Conservation (phyloP, 1,139 yeast genomes). For the Yamadazyma kanchanaburiensis region DNA sequence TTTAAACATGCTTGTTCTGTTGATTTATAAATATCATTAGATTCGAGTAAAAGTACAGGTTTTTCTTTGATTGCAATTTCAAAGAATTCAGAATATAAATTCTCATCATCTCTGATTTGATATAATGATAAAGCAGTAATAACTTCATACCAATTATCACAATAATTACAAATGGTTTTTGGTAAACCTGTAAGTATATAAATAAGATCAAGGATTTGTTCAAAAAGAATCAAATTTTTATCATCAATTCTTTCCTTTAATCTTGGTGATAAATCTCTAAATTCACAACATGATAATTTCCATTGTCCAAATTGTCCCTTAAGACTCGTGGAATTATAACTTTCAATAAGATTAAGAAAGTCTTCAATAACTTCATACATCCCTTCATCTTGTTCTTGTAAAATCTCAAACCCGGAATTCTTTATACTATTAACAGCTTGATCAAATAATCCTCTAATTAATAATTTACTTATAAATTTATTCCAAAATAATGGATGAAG, state of each 20-base stretch:
- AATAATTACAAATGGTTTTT: constrained; percentile 43
- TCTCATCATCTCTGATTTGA: constrained; percentile 48
- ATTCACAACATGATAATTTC: constrained; percentile 49
- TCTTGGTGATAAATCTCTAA: constrained; percentile 39
- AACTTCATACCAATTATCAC: constrained; percentile 71
- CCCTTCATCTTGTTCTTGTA: constrained; percentile 23
- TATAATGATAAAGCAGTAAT: constrained; percentile 59
- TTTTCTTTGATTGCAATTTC: constrained; percentile 29
- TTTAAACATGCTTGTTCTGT: constrained; percentile 61
- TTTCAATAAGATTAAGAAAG: constrained; percentile 35
- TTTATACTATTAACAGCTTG: constrained; percentile 51
- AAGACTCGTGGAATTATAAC: constrained; percentile 40
- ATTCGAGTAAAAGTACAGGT: constrained; percentile 23
- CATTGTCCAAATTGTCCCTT: constrained; percentile 45
- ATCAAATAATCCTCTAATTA: constrained; percentile 60
- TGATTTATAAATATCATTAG: constrained; percentile 28
- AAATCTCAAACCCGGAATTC: constrained; percentile 37
- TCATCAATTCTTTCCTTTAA: constrained; percentile 20
- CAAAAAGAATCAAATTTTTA: constrained; percentile 23
- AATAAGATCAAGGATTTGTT: constrained; percentile 42
- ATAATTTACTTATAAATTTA: constrained; percentile 49
- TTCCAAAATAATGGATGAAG: constrained; percentile 64
- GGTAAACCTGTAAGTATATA: constrained; percentile 53
- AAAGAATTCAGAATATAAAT: constrained; percentile 31
- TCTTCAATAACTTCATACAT: constrained; percentile 45